Evolutionary conservation across 2,329 filamentous ascomycete species (phyloP), one percentile per base, ranked within the genome.

Genomic region (Ceratocystiopsis brevicomis): DNA sequence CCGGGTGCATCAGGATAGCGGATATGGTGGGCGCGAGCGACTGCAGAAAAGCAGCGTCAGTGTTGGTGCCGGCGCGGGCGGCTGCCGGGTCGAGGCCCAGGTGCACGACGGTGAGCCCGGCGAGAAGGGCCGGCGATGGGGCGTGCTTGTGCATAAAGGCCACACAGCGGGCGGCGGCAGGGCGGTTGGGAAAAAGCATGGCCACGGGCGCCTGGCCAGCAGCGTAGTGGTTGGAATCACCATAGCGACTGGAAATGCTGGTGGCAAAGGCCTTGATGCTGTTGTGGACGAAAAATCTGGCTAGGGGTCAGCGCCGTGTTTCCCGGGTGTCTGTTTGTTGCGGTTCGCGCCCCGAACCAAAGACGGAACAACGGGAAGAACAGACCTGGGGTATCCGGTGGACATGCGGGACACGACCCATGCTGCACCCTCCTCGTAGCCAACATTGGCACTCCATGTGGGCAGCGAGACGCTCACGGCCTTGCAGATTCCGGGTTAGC

Each of bases 381-480:
- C 61, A 46, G 60, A 83, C 78, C 81, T 74, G 47, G 90, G 90
- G 60, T 98, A 98, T 34, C 90, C 90, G 38, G 82, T 92, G 50
- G 74, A 70, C 86, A 98, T 81, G 56, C 78, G 80, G 49, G 70
- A 72, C 16, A 90, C 50, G n/a, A 98, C 83, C 79, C 84, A 90
- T 45, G 78, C 66, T 57, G 92, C 72, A 41, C 86, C 88, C 60
- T 98, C 86, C 59, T 98, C 90, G 56, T 98, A 98, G 37, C 76
- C 88, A 36, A 98, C 68, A 54, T 93, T 96, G 50, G 86, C 69
- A 51, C 69, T 71, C 90, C 90, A 98, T 62, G 86, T 92, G 36
- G 90, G 90, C 21, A 98, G 66, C 15, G 90, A 96, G 37, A 96
- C 88, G 59, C 88, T 96, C 50, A 96, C 84, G 50, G 88, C 90